phyloP scores from a whole-genome alignment of 2,329 filamentous ascomycete species.

The Canariomyces notabilis region DNA sequence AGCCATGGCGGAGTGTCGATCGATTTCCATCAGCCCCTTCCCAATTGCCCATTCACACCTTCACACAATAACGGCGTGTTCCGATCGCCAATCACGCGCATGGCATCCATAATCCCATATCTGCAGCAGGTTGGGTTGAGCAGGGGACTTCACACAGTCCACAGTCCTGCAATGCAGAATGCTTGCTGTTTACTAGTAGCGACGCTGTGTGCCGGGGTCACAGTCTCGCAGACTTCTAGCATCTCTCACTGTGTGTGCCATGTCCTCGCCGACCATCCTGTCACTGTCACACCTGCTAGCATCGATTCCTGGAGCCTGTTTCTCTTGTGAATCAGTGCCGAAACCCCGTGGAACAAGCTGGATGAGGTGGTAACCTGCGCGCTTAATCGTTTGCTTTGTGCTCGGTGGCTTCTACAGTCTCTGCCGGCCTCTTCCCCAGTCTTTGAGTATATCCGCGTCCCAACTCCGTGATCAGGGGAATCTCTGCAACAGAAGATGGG shows the following conservation, averaged over 20 bases:
- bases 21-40: constrained; percentile 9
- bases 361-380: constrained; percentile 15
- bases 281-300: constrained; percentile 22
- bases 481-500: neutral
- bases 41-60: constrained; percentile 7
- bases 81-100: constrained; percentile 23
- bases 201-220: neutral
- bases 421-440: neutral
- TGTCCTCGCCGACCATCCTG: constrained; percentile 1
- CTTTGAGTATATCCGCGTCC: constrained; percentile 1
- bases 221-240: neutral
- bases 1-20: neutral
- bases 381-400: constrained; percentile 9
- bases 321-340: no score
- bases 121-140: neutral
- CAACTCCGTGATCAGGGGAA: neutral
- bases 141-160: neutral
- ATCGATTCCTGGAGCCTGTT: neutral
- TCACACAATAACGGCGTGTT: constrained; percentile 15
- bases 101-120: neutral
- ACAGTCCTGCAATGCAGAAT: neutral
- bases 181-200: neutral
- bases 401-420: neutral
- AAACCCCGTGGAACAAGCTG: neutral
- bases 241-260: constrained; percentile 1